Evolutionary conservation across 1,284 basidiomycete species (phyloP).

Genomic region (Hymenochaete sp.): DNA sequence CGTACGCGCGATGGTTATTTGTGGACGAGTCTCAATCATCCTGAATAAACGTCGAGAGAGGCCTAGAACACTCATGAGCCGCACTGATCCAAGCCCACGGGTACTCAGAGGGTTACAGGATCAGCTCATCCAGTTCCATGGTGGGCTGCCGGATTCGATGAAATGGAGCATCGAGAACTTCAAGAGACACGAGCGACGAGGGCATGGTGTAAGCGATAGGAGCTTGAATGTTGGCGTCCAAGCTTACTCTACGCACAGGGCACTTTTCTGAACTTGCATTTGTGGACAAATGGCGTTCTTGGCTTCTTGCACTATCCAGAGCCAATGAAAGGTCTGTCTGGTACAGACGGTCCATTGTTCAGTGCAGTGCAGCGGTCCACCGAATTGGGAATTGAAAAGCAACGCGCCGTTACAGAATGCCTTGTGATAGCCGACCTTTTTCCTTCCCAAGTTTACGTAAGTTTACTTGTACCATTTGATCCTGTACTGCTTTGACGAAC

Average conservation of each 20-base stretch:
- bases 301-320: constrained; percentile 34
- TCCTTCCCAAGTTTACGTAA: constrained; percentile 26
- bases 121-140: constrained; percentile 31
- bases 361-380: constrained; percentile 29
- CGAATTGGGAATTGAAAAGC: constrained; percentile 28
- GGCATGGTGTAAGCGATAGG: constrained; percentile 26
- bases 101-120: constrained; percentile 29
- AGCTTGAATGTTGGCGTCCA: neutral
- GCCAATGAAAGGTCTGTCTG: constrained; percentile 28
- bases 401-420: constrained; percentile 33
- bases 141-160: constrained; percentile 28
- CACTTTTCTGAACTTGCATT: constrained; percentile 21
- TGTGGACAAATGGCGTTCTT: constrained; percentile 32
- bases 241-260: constrained; percentile 3
- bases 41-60: constrained; percentile 31
- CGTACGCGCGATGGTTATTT: constrained; percentile 33
- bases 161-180: constrained; percentile 33
- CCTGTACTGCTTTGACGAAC: neutral
- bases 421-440: constrained; percentile 28
- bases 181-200: constrained; percentile 29
- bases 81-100: constrained; percentile 23
- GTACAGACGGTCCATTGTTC: constrained; percentile 31
- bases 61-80: constrained; percentile 27
- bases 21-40: constrained; percentile 29
- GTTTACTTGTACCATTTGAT: constrained; percentile 11